A percentile compares a stretch with the other conserved stretches of the same genome.
phyloP scores from a whole-genome alignment of 371 early-diverging fungal species.

The Rhizomucor pusillus region DNA sequence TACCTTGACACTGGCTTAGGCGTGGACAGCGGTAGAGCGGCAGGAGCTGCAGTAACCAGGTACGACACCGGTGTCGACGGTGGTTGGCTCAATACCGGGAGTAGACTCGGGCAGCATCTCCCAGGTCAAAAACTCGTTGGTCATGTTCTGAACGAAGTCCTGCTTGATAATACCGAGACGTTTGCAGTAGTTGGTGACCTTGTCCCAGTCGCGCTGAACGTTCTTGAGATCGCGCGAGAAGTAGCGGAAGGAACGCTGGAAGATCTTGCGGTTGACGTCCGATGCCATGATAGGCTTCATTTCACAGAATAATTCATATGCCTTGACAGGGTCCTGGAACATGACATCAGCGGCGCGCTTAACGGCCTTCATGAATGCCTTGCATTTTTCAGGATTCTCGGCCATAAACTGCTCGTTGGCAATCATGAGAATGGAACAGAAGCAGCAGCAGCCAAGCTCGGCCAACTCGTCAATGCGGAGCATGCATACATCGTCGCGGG shows the following conservation, averaged over 20 bases:
- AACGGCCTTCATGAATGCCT: conserved; percentile 54
- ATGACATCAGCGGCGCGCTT: conserved; percentile 55
- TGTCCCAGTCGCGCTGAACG: conserved; percentile 68
- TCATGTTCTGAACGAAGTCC: conserved; percentile 57
- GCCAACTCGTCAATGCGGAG: conserved; percentile 68
- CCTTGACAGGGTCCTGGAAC: conserved; percentile 50
- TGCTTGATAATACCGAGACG: conserved; percentile 55
- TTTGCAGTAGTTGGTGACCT: conserved; percentile 66
- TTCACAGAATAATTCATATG: conserved; percentile 54
- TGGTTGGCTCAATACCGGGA: conserved; percentile 35
- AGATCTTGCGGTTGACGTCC: conserved; percentile 61
- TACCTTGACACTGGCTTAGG: background rate
- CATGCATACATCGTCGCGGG: conserved; percentile 58
- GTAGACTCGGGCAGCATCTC: conserved; percentile 33
- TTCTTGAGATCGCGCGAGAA: conserved; percentile 61
- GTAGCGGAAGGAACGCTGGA: conserved; percentile 62
- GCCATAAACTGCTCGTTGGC: conserved; percentile 62
- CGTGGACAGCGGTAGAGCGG: background rate
- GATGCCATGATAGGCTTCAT: conserved; percentile 60
- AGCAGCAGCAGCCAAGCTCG: conserved; percentile 66
- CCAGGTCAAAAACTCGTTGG: conserved; percentile 59
- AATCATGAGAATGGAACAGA: conserved; percentile 66
- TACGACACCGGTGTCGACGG: conserved; percentile 50
- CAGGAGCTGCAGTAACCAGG: conserved; percentile 3
- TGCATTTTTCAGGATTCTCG: conserved; percentile 57